These are phyloP conservation scores for Cicer chorassanicum DNA, from an alignment of 306 rosid genomes.

Conservation along the genomic window DNA sequence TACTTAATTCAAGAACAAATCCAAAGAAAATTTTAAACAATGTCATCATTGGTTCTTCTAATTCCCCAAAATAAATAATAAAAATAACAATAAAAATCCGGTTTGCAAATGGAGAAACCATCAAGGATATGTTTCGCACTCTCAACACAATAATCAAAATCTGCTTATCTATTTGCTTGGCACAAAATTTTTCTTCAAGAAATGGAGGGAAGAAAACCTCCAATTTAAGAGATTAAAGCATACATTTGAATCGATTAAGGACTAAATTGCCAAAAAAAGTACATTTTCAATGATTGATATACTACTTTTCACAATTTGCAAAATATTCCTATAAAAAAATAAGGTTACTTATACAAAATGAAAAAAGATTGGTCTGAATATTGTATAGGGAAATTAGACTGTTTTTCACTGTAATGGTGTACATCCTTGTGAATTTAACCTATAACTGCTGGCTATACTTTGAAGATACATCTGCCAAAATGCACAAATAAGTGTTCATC, in stretches of 20 bases:
- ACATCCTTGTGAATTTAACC: no score
- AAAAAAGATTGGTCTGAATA: not conserved
- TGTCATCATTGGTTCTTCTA: not conserved
- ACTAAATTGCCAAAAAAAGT: not conserved
- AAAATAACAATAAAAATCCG: not conserved
- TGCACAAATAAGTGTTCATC: not conserved
- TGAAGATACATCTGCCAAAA: not conserved
- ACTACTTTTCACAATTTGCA: not conserved
- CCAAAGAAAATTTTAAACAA: not conserved
- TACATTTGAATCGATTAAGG: not conserved
- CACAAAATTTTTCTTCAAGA: not conserved
- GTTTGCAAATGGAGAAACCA: not conserved
- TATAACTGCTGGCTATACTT: not conserved
- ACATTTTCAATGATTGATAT: not conserved
- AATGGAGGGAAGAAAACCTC: not conserved
- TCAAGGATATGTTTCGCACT: conserved; percentile 12
- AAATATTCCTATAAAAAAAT: not conserved
- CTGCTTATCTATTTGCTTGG: not conserved
- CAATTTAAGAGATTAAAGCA: no score
- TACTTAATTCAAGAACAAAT: not conserved
- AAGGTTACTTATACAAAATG: not conserved
- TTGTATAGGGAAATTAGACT: not conserved
- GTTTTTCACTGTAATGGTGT: no score
- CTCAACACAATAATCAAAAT: not conserved
- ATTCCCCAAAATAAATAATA: not conserved